Evolutionary conservation across 139 green algal species (phyloP), one percentile per base, ranked within the genome.

Genomic region (Yamagishiella unicocca): DNA sequence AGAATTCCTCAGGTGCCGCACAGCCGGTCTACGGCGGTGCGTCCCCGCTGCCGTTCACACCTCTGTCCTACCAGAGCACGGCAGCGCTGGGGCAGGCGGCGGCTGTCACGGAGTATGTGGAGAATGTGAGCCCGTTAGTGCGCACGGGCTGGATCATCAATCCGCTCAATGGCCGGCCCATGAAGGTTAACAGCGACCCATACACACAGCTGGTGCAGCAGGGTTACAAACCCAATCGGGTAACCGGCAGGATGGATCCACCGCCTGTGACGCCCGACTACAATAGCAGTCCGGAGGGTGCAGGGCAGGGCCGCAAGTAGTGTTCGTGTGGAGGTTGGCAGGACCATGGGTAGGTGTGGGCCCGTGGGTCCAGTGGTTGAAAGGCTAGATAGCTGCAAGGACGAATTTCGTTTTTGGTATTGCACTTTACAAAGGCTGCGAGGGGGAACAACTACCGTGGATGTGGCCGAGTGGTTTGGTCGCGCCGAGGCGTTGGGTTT

Each of bases 111-210:
- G 62, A 71, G 67, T 6, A 35, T 9, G 58, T n/a, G 58, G 79
- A 45, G 21, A 19, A 21, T 29, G 53, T 85, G 19, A 85, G 79
- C n/a, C 62, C 79, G 61, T 21, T 85, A 35, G 79, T 85, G 29
- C 61, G 58, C 2, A 38, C 81, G 5, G 87, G 90, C 22, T 70
- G 75, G 27, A 86, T 91, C n/a, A 55, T 90, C 2, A 93, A 93
- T 66, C 89, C 88, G 29, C 40, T 79, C 14, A 87, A 35, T 37
- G 90, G 88, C 21, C 79, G 85, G 8, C 46, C 40, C n/a, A 91
- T 93, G 75, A 91, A 90, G 84, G 88, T 93, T 27, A 85, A 85
- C 2, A 88, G 88, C 1, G 88, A 90, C 45, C 46, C 72, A 10
- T 93, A 90, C 77, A 68, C 88, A 4, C 22, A 37, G 55, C 81